Evolutionary conservation across 345 rosid species (phyloP), one percentile per base, ranked within the genome.

Genomic region (Linum lewisii): DNA sequence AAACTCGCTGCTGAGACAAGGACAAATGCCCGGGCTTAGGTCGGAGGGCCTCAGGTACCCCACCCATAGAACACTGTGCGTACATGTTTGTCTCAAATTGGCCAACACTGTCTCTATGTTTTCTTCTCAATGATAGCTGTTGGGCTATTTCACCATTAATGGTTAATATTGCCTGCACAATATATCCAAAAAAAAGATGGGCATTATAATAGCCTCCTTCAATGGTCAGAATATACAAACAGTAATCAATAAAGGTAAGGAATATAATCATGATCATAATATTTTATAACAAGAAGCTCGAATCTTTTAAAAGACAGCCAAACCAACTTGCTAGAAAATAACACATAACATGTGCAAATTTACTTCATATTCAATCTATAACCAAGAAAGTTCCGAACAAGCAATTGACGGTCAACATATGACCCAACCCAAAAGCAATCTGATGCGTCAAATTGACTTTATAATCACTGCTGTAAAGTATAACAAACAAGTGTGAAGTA

Each of bases 1-100:
- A 93, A 73, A 93, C 99, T 63, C 99, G 81, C 80, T 89, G 95
- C 64, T 89, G 97, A 71, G 97, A 81, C 44, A 75, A 54, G 21
- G 99, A 81, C 67, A 89, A 74, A 49, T 93, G 95, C 57, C 99
- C 97, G 23, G 99, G 94, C 66, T 87, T 89, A 18, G 95, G 97
- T 44, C 97, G 90, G 25, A 93, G 90, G 36, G 99, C 83, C 70
- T 93, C 97, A 1, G 99, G 94, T 19, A 89, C 73, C 51, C 75
- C 69, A 73, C 84, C 89, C 70, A 79, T 75, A 42, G 97, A 85
- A 66, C 88, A 81, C 67, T 85, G 99, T 13, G 80, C 64, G 61
- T 79, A 81, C 63, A 85, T 80, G 71, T 64, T 82, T 55, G 90
- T 79, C 73, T 93, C 99, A 67, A 81, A 87, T 21, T 88, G 69